Evolutionary conservation across 1,284 basidiomycete species (phyloP).

Genomic region (Polyporus tsugae): DNA sequence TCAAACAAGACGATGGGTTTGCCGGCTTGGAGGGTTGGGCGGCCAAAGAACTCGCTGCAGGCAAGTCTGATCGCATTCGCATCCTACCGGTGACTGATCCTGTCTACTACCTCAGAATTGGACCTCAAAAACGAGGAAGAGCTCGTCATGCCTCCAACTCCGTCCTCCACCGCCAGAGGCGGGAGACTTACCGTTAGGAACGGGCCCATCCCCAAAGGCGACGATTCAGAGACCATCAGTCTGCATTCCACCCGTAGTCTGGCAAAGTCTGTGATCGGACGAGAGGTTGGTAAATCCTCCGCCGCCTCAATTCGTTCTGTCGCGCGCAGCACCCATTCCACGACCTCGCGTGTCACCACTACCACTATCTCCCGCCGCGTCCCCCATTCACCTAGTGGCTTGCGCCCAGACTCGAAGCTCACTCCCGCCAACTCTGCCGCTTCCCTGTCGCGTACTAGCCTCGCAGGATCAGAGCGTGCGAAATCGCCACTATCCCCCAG

Average conservation of each 20-base stretch:
- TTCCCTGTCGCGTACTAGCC: slow-evolving; percentile 35
- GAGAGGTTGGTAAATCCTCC: slow-evolving; percentile 40
- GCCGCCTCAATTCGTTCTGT: slow-evolving; percentile 55
- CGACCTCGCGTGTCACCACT: slow-evolving; percentile 38
- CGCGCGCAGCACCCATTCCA: slow-evolving; percentile 52
- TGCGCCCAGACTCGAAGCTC: slow-evolving; percentile 73
- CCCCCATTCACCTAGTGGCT: slow-evolving; percentile 38
- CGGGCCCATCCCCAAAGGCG: slow-evolving; percentile 29
- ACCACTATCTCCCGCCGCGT: slow-evolving; percentile 38
- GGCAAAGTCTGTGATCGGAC: slow-evolving; percentile 45
- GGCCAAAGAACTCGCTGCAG: slow-evolving; percentile 86
- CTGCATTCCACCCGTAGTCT: slow-evolving; percentile 65
- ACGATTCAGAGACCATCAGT: slow-evolving; percentile 54
- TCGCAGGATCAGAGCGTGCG: slow-evolving; percentile 25
- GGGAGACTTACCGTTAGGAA: slow-evolving; percentile 31
- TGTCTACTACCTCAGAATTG: slow-evolving; percentile 61
- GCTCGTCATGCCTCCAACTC: slow-evolving; percentile 52
- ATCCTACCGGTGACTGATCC: slow-evolving; percentile 4
- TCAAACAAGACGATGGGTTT: slow-evolving; percentile 84
- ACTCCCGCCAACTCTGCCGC: slow-evolving; percentile 49
- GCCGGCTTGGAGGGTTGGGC: slow-evolving; percentile 85
- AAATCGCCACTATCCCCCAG: slow-evolving; percentile 29
- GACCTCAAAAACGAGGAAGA: slow-evolving; percentile 78
- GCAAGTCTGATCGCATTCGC: slow-evolving; percentile 53
- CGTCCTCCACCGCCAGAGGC: slow-evolving; percentile 32